Base-by-base conservation (phyloP, 345 rosid species). In the Iberis pinnata region DNA sequence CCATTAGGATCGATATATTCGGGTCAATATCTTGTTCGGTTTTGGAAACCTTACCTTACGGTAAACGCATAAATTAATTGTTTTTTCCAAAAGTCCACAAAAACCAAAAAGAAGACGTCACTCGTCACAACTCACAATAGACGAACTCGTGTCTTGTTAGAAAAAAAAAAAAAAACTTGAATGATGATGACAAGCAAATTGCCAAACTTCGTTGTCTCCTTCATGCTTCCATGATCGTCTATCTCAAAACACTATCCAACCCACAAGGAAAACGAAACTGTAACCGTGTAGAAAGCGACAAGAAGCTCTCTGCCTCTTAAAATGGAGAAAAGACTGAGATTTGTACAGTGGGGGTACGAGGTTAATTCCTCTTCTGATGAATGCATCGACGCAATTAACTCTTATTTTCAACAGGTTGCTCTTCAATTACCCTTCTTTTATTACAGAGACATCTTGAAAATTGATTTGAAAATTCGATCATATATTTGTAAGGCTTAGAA, bases 331-430 rank as follows among this genome's bases (percentile, higher is more conserved):
- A 68, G 63, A 36, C 56, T 68, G 43, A 84, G 71, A 67, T 66
- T 71, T 47, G 90, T 84, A 50, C 71, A 60, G 49, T 89, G 95
- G 90, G 97, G 96, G 6, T 87, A 87, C 49, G 75, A 76, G 63
- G 81, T 84, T n/a, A 75, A 47, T 24, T 63, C 95, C 18, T 53
- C 61, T 49, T 82, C 89, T 1, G 81, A 82, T 74, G 71, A 68
- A 51, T 84, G 96, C 67, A 71, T 82, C 64, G 51, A 75, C 64
- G 81, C 79, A 12, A 82, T 87, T 68, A 78, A 82, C 66, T 77
- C 80, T 25, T 84, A 79, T 55, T 87, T 71, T 55, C 59, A 64
- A 47, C 96, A 90, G 89, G 93, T 86, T 18, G 14, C 11, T 37
- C 68, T 35, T 56, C 39, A 0, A 40, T 40, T 3, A 12, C 32